Base-by-base conservation (phyloP, 306 rosid genomes). In the Medicago ruthenica region DNA sequence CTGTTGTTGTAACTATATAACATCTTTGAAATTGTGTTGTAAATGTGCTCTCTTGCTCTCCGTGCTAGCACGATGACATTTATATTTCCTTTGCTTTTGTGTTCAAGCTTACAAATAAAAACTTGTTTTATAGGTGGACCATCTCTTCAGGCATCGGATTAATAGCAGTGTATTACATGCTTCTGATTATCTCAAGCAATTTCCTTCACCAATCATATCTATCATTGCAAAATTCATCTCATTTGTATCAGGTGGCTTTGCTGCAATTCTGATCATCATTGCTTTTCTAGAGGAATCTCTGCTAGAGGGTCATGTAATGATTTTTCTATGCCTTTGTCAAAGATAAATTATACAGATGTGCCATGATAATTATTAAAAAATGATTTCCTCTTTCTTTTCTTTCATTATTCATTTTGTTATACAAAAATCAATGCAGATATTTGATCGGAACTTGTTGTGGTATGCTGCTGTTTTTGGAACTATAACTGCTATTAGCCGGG, bases 401-500 rank as follows among this genome's bases (percentile, higher is more conserved):
- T 36, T 17, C 27, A 4, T n/a, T 5, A 2, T 12, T 63, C 14
- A 13, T 40, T 48, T 39, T 9, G 4, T 37, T 39, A 50, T 36
- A 24, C 60, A 76, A 53, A 66, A 31, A 45, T n/a, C 45, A 70
- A 24, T 59, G 69, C 87, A 95, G 99, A 89, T 95, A 80, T 89
- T 87, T 80, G 99, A 96, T 39, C 97, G 91, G 83, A 95, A 90
- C 86, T 88, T 95, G 86, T 67, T 95, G 41, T 95, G 97, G 99
- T 95, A 95, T 82, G 97, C 92, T 80, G 93, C 97, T 84, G 93
- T 92, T 77, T 95, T 90, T 87, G 96, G 97, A 77, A 79, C 97
- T 67, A 86, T 95, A 81, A 92, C 96, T 47, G 97, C 97, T 3
- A 84, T 92, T 73, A 84, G 90, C 77, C 85, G 97, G 81, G 96